Base-by-base conservation (phyloP, 139 green algal genomes). In the Closterium sp. region DNA sequence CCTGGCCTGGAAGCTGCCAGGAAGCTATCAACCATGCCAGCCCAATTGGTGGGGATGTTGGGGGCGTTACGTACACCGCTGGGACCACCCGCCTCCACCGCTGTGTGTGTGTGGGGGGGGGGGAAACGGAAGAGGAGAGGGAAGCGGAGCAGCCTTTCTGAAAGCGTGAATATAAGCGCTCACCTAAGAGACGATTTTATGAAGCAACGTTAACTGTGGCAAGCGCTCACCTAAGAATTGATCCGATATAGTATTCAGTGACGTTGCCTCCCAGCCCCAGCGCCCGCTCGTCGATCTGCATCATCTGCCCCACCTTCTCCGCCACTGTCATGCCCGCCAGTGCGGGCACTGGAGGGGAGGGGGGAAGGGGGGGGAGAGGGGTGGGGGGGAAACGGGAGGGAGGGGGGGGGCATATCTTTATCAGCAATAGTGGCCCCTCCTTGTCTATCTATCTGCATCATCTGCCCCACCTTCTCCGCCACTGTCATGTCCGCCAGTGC, bases 291-390 rank as follows among this genome's bases (percentile, higher is more conserved):
- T 33, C 38, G 16, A 34, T 30, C 87, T 43, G 35, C 28, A 84
- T 90, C 90, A 92, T 92, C 34, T 92, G 90, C 32, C 90, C 90
- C 32, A 92, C 64, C 84, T 92, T 92, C 90, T 92, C 90, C 66
- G 90, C 34, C 33, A 92, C 21, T 23, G 84, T 90, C 38, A 92
- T 88, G 19, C 84, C 90, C 0, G 23, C 19, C 0, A 91, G 25
- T 34, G 23, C 28, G n/a, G 76, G 88, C 55, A 91, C 38, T 85
- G 38, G 10, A 86, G 86, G 12, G 32, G 32, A 5, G 31, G 66
- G 32, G 86, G 66, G 21, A 16, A 28, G 31, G 43, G 55, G 85
- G 4, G 30, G 43, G 4, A 7, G 28, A 4, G 55, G 34, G 55
- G 3, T 7, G 43, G n/a, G 30, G n/a, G 33, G 19, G 28, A 4